phyloP scores from a whole-genome alignment of 805 yeast species.

The Wilhelminamyces savonicus region DNA sequence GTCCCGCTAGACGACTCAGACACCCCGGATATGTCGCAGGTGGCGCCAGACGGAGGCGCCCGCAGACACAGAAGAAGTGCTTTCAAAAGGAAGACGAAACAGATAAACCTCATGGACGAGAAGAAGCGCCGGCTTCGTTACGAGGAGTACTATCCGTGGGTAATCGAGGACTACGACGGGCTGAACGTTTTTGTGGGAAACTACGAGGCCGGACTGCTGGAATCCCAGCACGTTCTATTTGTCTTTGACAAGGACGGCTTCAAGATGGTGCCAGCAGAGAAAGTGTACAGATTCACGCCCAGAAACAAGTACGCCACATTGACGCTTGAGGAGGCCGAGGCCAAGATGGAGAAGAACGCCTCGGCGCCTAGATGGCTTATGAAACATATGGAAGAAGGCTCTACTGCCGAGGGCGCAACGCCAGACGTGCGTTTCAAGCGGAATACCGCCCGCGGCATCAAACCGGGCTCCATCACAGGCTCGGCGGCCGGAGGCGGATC shows the following conservation, averaged over 20 bases:
- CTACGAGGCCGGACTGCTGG: constrained; percentile 86
- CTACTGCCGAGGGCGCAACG: constrained; percentile 46
- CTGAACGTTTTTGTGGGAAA: constrained; percentile 92
- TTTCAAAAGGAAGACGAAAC: constrained; percentile 76
- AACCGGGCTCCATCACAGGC: constrained; percentile 3
- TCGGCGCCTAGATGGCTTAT: constrained; percentile 91
- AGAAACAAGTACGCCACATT: constrained; percentile 90
- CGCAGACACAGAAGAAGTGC: constrained; percentile 50
- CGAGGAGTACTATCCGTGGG: constrained; percentile 98
- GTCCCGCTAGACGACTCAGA: constrained; percentile 12
- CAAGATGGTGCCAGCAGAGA: constrained; percentile 91
- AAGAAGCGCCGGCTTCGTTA: constrained; percentile 77
- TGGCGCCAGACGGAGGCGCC: constrained; percentile 92
- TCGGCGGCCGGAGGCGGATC: constrained; percentile 2
- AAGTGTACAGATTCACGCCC: constrained; percentile 88
- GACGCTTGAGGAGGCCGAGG: constrained; percentile 94
- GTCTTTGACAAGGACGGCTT: constrained; percentile 85
- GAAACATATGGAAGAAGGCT: constrained; percentile 72
- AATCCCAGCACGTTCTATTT: constrained; percentile 71
- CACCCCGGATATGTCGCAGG: constrained; percentile 48
- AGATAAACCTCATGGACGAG: constrained; percentile 75
- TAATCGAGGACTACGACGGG: constrained; percentile 93
- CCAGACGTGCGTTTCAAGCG: constrained; percentile 42
- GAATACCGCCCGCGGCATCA: constrained; percentile 9
- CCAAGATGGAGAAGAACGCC: constrained; percentile 75